Base-by-base conservation (phyloP, 1,284 basidiomycete genomes). In the Erythrobasidium hasegawianum region DNA sequence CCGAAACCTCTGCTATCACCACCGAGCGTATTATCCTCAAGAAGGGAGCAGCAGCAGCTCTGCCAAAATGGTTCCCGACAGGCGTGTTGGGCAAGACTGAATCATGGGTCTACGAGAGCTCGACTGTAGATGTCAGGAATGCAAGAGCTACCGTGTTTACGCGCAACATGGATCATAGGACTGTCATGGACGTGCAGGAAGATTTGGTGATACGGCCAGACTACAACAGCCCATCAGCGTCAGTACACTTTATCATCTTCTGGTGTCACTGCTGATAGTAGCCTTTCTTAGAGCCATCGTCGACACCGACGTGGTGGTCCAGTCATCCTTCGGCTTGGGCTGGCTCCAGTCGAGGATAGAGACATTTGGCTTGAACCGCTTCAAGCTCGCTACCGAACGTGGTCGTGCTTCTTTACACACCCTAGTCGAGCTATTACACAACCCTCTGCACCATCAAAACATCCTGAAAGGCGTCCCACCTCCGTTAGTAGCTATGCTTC, bases 21-120 rank as follows among this genome's bases (percentile, higher is more conserved):
- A 62, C 66, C 39, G 59, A 57, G 45, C 26, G 66, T 27, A 57
- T 68, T 39, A 57, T 68, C 39, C 59, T 61, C 52, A 68, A 68
- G 45, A 38, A 50, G 18, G 66, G 66, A 11, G 62, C 62, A 24
- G 38, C 62, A 8, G 57, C 62, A 22, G 57, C 55, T 13, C 29
- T 68, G 20, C 66, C 66, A 24, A 68, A 59, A 67, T 67, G 64
- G 64, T 59, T 60, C 29, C 64, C 64, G 2, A 59, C 38, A 10
- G 33, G 49, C 20, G 26, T 68, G 3, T 27, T 57, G 20, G 60
- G 57, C 38, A 55, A 47, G 38, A 62, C 50, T 40, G 66, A 68
- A 41, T 65, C 66, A 16, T 68, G 66, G 66, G 52, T 68, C 41
- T 57, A 53, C 29, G 66, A 68, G 29, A 29, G 52, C 26, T 53